Conservation (phyloP, 495 filamentous ascomycete species). For the Hypoxylon lenormandii region DNA sequence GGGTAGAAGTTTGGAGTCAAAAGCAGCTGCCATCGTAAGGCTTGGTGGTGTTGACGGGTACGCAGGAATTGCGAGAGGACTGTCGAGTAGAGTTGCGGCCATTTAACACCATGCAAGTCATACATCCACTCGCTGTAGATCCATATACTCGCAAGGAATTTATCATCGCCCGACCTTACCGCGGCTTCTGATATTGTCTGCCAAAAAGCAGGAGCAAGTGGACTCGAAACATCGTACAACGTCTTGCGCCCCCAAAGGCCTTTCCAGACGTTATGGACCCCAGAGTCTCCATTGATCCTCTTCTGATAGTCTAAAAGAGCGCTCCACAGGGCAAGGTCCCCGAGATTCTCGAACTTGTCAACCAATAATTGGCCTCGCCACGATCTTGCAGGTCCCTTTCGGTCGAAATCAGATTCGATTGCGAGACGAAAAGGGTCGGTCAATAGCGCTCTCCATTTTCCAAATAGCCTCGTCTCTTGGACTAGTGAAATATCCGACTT, state of each 20-base stretch:
- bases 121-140: conserved; percentile 68
- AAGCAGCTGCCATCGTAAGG: conserved; percentile 53
- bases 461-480: conserved; percentile 38
- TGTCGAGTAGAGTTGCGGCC: conserved; percentile 58
- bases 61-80: conserved; percentile 53
- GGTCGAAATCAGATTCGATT: conserved; percentile 66
- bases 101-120: conserved; percentile 61
- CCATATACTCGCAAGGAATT: conserved; percentile 63
- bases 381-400: conserved; percentile 40
- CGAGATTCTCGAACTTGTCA: conserved; percentile 61
- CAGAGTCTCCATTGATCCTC: conserved; percentile 69
- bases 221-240: conserved; percentile 43
- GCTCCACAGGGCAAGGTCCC: conserved; percentile 73
- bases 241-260: conserved; percentile 50
- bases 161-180: conserved; percentile 50
- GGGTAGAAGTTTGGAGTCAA: conserved; percentile 55
- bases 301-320: conserved; percentile 71
- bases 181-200: conserved; percentile 64
- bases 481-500: conserved; percentile 16
- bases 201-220: conserved; percentile 67
- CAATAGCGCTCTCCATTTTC: conserved; percentile 40
- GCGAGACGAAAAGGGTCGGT: conserved; percentile 45
- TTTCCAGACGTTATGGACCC: conserved; percentile 58
- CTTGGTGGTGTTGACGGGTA: conserved; percentile 48
- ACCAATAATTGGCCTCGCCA: conserved; percentile 63